Evolutionary conservation across 148 eudicot genomes (phyloP).

Genomic region (Linanthus parryae): DNA sequence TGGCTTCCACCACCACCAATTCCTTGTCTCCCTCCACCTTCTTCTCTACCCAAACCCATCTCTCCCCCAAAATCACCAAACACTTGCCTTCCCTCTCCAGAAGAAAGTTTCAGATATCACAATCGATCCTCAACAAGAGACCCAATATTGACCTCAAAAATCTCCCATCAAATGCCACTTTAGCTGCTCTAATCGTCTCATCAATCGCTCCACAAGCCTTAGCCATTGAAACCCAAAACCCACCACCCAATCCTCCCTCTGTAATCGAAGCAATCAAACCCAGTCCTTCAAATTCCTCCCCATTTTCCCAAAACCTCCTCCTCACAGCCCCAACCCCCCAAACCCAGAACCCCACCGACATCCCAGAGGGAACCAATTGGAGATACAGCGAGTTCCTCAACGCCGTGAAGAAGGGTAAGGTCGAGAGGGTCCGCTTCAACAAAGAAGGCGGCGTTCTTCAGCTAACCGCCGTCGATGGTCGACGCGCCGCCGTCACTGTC

Average conservation of each 20-base stretch:
- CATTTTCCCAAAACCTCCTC: conserved; percentile 48
- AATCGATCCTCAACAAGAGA: conserved; percentile 31
- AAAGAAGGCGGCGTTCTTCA: conserved; percentile 79
- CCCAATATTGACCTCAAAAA: conserved; percentile 7
- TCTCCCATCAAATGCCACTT: conserved; percentile 29
- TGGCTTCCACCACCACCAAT: too few species aligned
- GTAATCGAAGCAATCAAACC: conserved; percentile 33
- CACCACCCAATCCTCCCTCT: conserved; percentile 16
- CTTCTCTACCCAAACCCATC: too few species aligned
- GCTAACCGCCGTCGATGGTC: conserved; percentile 78
- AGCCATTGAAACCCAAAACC: too few species aligned
- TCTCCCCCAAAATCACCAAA: too few species aligned
- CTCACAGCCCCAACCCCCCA: conserved; percentile 76
- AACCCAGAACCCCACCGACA: conserved; percentile 34
- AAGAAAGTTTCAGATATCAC: too few species aligned
- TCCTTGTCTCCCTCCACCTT: too few species aligned
- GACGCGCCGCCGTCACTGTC: conserved; percentile 60
- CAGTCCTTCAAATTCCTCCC: conserved; percentile 27
- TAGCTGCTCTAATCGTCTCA: conserved; percentile 55
- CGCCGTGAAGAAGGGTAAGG: conserved; percentile 90
- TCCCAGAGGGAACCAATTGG: conserved; percentile 83
- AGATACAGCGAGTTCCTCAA: conserved; percentile 85
- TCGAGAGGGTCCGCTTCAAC: conserved; percentile 75
- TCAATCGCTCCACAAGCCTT: conserved; percentile 50
- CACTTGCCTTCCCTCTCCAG: too few species aligned